Evolutionary conservation across 2,329 filamentous ascomycete species (phyloP).

Genomic region (Hymenoscyphus fraxineus): DNA sequence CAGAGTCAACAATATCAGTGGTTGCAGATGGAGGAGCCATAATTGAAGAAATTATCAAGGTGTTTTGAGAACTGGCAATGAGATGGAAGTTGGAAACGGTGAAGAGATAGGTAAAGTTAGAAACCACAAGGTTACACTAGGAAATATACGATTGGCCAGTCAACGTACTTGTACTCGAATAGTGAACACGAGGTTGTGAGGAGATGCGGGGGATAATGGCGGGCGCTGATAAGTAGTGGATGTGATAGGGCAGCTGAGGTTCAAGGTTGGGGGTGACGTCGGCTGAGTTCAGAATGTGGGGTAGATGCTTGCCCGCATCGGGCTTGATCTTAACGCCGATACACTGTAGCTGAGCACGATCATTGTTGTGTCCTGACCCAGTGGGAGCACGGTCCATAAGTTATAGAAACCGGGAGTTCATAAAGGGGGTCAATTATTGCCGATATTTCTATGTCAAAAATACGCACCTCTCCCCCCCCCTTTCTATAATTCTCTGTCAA

Average conservation of each 20-base stretch:
- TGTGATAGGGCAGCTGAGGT: neutral
- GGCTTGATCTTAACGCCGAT: no score
- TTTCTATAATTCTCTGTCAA: no score
- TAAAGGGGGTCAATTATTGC: no score
- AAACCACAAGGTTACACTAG: neutral
- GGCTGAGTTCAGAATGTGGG: neutral
- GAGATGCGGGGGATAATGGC: neutral
- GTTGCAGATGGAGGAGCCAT: slow-evolving; percentile 29
- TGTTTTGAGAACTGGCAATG: neutral
- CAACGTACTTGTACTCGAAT: neutral
- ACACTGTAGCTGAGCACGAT: no score
- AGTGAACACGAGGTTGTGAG: neutral
- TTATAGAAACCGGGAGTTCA: no score
- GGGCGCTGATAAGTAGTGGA: slow-evolving; percentile 1
- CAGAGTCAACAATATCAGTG: slow-evolving; percentile 13
- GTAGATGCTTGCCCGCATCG: neutral
- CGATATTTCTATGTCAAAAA: no score
- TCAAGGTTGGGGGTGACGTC: neutral
- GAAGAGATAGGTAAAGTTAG: neutral
- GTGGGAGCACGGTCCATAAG: no score
- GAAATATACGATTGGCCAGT: neutral
- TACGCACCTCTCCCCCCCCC: no score
- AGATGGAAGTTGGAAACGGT: neutral
- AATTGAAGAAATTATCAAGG: neutral
- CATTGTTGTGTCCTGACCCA: no score